These are phyloP conservation scores for Xylaria castorea DNA, from an alignment of 495 filamentous ascomycete genomes.

Conservation along the genomic window DNA sequence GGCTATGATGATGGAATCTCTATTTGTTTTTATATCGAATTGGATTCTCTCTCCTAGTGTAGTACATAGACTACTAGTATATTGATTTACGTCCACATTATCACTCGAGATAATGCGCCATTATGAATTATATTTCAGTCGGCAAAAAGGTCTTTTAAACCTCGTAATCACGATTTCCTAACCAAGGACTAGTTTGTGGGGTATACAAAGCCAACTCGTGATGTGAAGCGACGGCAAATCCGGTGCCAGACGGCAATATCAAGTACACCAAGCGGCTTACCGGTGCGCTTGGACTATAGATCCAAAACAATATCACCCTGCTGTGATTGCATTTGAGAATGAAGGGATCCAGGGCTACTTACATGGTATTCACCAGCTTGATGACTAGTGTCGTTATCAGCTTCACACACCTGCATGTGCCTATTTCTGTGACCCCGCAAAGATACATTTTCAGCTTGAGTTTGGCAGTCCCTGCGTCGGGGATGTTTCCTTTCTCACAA, in stretches of 20 bases:
- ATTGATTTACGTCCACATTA: not conserved
- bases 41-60: not conserved
- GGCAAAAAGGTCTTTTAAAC: not conserved
- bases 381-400: not conserved
- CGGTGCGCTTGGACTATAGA: not conserved
- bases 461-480: not conserved
- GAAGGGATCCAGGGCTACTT: not conserved
- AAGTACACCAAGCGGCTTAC: not conserved
- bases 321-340: not conserved
- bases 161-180: not conserved
- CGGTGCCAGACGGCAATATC: not conserved
- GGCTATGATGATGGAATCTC: conserved; percentile 19
- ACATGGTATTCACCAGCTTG: not conserved
- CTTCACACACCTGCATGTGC: not conserved
- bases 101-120: not conserved
- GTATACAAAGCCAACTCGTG: not conserved
- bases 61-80: not conserved
- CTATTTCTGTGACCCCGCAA: conserved; percentile 1
- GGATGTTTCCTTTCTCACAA: conserved; percentile 6
- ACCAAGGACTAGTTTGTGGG: not conserved
- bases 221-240: not conserved
- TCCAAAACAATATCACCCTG: not conserved
- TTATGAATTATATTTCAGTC: not conserved
- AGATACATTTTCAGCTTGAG: conserved; percentile 11
- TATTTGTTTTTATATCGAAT: not conserved